These are phyloP conservation scores for Yarrowia sp. DNA, from an alignment of 805 yeast genomes.

Conservation along the genomic window DNA sequence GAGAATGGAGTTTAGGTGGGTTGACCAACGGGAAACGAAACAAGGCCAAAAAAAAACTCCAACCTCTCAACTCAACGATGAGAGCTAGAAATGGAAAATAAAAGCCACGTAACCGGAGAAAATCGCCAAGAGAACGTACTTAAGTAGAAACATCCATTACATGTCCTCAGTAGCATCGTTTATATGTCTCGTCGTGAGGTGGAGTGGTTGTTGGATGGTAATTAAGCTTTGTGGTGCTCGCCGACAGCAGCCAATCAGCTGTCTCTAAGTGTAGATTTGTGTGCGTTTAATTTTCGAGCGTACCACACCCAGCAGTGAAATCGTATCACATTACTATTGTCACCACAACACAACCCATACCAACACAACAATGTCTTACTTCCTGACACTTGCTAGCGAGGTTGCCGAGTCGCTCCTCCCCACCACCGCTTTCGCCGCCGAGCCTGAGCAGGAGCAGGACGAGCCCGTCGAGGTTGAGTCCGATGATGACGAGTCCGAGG, in stretches of 20 bases:
- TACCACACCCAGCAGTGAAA: slow-evolving; percentile 25
- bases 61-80: neutral
- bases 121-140: neutral
- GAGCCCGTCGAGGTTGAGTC: slow-evolving; percentile 27
- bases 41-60: neutral
- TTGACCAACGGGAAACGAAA: neutral
- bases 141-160: neutral
- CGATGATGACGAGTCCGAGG: slow-evolving; percentile 34
- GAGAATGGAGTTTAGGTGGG: neutral
- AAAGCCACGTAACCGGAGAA: neutral
- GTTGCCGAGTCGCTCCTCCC: slow-evolving; percentile 77
- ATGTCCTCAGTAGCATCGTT: neutral
- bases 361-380: slow-evolving; percentile 29
- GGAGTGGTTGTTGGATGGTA: neutral
- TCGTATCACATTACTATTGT: slow-evolving; percentile 14
- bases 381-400: slow-evolving; percentile 43
- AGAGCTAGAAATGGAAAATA: too few species aligned
- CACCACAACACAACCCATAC: slow-evolving; percentile 14
- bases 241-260: slow-evolving; percentile 12
- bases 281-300: slow-evolving; percentile 24
- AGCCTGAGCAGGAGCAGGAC: slow-evolving; percentile 39
- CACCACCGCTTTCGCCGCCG: slow-evolving; percentile 77
- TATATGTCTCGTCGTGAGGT: too few species aligned
- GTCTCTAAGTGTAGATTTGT: slow-evolving; percentile 19
- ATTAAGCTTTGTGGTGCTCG: slow-evolving; percentile 10